Base-by-base conservation (phyloP, 2,329 filamentous ascomycete species). In the Boeremia exigua region DNA sequence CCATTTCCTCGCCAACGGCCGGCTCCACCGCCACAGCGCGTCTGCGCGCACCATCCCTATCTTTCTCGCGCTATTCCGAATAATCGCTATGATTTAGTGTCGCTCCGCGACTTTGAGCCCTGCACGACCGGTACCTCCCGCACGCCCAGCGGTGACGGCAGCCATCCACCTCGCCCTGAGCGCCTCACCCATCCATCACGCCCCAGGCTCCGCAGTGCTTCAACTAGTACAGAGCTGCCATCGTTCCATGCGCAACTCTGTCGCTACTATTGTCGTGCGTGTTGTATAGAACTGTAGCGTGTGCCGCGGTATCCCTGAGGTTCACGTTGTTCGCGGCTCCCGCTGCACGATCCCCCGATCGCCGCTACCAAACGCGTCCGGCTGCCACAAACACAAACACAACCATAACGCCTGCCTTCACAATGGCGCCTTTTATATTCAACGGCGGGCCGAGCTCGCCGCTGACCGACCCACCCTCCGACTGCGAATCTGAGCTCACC, bases 401-500 rank as follows among this genome's bases (percentile, higher is more conserved):
- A 48, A 47, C n/a, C 54, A 58, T 19, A 37, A 32, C 54, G 28
- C 45, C 42, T 47, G 49, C 34, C 33, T 54, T 58, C 63, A 67
- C 65, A 56, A 77, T 77, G 74, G 65, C 62, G 46, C 48, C 34
- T 51, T 58, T 30, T 32, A n/a, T 34, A 4, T 58, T 58, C 40
- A 43, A 60, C 43, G 60, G 65, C 48, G 66, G 58, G 54, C 59
- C 66, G 37, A 77, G 74, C 69, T 78, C 77, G 40, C 70, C 73
- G 39, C 70, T 78, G 67, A 74, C 76, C 72, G 75, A 78, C 46
- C 63, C 71, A 14, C 63, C 72, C 12, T 67, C 66, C 33, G 75
- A 76, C 44, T 72, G 72, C 45, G 70, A 70, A 45, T 73, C 71
- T 6, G 67, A 69, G 36, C 50, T 71, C 17, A 72, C 72, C 7